phyloP scores from a whole-genome alignment of 306 rosid species.

The Bauhinia variegata region DNA sequence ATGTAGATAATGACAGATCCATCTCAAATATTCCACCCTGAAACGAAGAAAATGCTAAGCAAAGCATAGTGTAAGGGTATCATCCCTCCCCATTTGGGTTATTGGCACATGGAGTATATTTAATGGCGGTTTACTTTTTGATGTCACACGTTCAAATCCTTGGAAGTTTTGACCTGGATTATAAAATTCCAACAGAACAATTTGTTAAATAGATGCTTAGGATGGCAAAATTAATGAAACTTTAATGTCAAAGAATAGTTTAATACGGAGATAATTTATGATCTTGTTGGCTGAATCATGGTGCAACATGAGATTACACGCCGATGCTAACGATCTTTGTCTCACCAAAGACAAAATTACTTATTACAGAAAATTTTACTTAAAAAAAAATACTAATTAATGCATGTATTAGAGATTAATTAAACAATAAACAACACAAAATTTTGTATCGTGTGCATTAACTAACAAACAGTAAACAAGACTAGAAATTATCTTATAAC shows the following conservation, averaged over 20 bases:
- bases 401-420: too few relatives aligned
- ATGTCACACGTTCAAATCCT: not conserved
- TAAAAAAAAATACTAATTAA: too few relatives aligned
- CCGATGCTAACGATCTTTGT: conserved; percentile 30
- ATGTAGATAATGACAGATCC: too few relatives aligned
- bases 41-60: conserved; percentile 21
- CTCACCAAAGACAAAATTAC: too few relatives aligned
- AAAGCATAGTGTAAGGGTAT: conserved; percentile 12
- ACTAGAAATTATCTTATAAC: too few relatives aligned
- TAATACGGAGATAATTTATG: conserved; percentile 7
- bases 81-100: conserved; percentile 27
- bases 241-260: not conserved
- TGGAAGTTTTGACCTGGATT: conserved; percentile 19
- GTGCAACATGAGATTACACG: conserved; percentile 19
- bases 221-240: conserved; percentile 29
- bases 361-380: too few relatives aligned
- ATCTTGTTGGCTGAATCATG: conserved; percentile 24
- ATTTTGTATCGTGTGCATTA: too few relatives aligned
- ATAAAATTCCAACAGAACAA: not conserved
- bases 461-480: too few relatives aligned
- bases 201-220: conserved; percentile 16
- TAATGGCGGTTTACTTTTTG: conserved; percentile 5
- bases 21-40: not conserved
- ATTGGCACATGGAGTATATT: conserved; percentile 24
- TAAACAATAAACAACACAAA: too few relatives aligned